phyloP scores from a whole-genome alignment of 345 rosid species.

The Hibiscus syriacus region DNA sequence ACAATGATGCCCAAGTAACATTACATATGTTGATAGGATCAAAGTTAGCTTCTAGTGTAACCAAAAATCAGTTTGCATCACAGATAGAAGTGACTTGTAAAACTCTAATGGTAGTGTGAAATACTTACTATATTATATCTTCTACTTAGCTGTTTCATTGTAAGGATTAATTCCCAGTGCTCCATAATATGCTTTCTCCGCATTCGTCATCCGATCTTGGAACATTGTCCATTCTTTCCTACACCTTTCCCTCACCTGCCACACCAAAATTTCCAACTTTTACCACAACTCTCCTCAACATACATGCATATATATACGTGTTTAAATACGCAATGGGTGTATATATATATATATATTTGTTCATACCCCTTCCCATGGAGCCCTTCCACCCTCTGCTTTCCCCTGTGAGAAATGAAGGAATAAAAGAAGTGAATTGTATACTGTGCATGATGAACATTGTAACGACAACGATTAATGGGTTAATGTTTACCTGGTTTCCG shows the following conservation, averaged over 20 bases:
- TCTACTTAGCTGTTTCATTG: constrained; percentile 19
- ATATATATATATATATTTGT: background rate
- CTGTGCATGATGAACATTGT: background rate
- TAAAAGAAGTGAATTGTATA: background rate
- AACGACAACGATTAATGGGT: background rate
- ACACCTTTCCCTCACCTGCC: constrained; percentile 83
- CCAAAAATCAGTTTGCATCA: constrained; percentile 5
- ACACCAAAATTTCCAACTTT: constrained; percentile 1
- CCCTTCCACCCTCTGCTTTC: constrained; percentile 29
- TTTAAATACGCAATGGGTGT: background rate
- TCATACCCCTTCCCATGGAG: constrained; percentile 69
- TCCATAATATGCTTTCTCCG: constrained; percentile 56
- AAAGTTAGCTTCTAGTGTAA: background rate
- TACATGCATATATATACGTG: background rate
- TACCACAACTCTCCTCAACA: background rate
- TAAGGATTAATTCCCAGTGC: constrained; percentile 26
- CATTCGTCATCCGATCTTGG: constrained; percentile 46
- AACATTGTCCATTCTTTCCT: constrained; percentile 78
- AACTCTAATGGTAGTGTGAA: background rate
- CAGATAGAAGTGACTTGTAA: background rate
- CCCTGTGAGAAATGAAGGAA: constrained; percentile 35
- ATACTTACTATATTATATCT: background rate
- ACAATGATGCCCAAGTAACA: background rate
- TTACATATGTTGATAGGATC: background rate
- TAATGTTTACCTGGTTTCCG: constrained; percentile 51